phyloP scores from a whole-genome alignment of 306 rosid species.

The Prunus mume region DNA sequence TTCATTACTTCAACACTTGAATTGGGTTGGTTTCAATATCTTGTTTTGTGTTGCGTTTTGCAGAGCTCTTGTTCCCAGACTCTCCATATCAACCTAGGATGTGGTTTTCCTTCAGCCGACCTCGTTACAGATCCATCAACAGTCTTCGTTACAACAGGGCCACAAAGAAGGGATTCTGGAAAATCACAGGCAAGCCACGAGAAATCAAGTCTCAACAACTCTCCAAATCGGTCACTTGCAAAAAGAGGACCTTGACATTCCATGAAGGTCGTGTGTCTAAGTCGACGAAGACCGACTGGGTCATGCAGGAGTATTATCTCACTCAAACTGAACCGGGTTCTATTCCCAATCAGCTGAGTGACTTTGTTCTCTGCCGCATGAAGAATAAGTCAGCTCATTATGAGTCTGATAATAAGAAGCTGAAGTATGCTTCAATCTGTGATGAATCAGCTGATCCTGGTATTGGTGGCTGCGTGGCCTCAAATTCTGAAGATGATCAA shows the following conservation, averaged over 20 bases:
- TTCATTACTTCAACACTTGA: background rate
- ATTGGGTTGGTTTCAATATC: background rate
- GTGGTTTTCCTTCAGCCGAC: constrained; percentile 52
- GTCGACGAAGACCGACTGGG: constrained; percentile 33
- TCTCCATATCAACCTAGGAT: constrained; percentile 16
- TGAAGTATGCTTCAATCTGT: background rate
- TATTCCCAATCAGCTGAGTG: constrained; percentile 15
- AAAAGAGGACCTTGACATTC: constrained; percentile 58
- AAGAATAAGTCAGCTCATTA: constrained; percentile 19
- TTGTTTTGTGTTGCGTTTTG: background rate
- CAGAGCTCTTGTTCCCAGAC: constrained; percentile 26
- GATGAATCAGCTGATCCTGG: constrained; percentile 28
- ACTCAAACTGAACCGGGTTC: background rate
- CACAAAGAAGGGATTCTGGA: constrained; percentile 55
- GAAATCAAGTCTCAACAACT: constrained; percentile 15
- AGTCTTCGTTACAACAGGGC: constrained; percentile 35
- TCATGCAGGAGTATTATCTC: constrained; percentile 53
- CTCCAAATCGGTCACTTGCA: constrained; percentile 33
- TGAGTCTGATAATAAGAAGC: background rate
- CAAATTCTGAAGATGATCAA: background rate
- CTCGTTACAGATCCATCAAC: constrained; percentile 27
- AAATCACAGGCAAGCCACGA: constrained; percentile 45
- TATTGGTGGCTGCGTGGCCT: background rate
- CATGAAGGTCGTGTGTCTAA: constrained; percentile 27
- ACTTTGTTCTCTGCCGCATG: constrained; percentile 50